Evolutionary conservation across 768 basidiomycete species (phyloP), one percentile per base, ranked within the genome.

Genomic region (Omphalotus guepiniiformis): DNA sequence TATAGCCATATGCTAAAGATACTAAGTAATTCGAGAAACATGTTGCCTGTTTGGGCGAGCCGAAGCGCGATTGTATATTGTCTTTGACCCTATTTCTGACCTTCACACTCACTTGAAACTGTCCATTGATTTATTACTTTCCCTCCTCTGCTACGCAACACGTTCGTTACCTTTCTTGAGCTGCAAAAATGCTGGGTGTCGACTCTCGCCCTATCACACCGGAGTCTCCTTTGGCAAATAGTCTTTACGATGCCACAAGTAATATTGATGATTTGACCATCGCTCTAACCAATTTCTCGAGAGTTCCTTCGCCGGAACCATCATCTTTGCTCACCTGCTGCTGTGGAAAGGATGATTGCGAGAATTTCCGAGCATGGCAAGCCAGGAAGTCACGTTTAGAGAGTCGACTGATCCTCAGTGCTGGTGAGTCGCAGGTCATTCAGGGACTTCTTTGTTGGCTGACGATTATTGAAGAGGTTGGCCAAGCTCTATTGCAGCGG

Each of bases 251-350:
- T 58, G 74, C 76, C 16, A 74, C 75, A 3, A 75, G 65, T 51
- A 86, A 83, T 42, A 81, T 92, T 62, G 85, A 93, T 68, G 85
- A 91, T 64, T 71, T 93, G 38, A 91, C 88, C 0, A 65, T 76
- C 34, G 86, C 87, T 3, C 63, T 93, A 51, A 71, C 79, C 42
- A 80, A 81, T 61, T 83, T 86, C 64, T 86, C 89, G 25, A 76
- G 82, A 30, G 71, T 80, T 16, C 76, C 82, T 1, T 87, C 88
- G n/a, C 88, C 87, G 18, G 88, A 89, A 46, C 80, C 77, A 21
- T 68, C 71, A 23, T 58, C 67, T 29, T 56, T 72, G 27, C 55
- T 79, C 13, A 64, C 64, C 21, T 90, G 90, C 53, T 86, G 87
- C 55, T 88, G 88, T 61, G 75, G 73, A 21, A 67, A 63, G 43